Evolutionary conservation across 2,329 filamentous ascomycete species (phyloP).

Genomic region (Pyrenochaeta sp.): DNA sequence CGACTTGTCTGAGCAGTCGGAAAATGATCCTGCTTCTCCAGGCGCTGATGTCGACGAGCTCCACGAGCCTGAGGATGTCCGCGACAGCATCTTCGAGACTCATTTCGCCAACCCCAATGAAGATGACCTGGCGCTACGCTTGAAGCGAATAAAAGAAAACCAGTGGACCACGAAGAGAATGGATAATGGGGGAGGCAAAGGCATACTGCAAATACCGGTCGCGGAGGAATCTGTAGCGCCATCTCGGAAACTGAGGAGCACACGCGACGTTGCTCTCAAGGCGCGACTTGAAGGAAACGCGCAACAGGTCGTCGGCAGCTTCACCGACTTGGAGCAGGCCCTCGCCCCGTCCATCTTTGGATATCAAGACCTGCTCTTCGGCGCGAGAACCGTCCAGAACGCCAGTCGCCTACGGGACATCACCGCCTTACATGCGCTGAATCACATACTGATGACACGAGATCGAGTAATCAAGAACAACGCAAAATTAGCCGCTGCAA

Average conservation of each 20-base stretch:
- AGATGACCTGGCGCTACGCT: constrained; percentile 60
- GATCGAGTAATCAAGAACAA: constrained; percentile 95
- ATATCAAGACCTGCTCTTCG: constrained; percentile 82
- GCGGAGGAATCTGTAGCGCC: constrained; percentile 20
- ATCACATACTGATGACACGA: constrained; percentile 92
- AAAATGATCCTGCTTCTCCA: neutral
- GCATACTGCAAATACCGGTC: constrained; percentile 35
- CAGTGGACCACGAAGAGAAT: constrained; percentile 58
- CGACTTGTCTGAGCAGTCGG: neutral
- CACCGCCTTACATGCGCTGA: constrained; percentile 82
- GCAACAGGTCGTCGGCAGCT: constrained; percentile 49
- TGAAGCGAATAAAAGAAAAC: constrained; percentile 56
- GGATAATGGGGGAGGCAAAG: constrained; percentile 32
- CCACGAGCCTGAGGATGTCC: constrained; percentile 41
- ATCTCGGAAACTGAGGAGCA: constrained; percentile 30
- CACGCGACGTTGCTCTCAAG: constrained; percentile 43
- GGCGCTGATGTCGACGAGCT: constrained; percentile 2
- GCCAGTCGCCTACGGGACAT: constrained; percentile 73
- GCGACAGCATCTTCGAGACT: constrained; percentile 75
- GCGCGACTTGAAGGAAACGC: constrained; percentile 39
- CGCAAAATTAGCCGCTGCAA: constrained; percentile 73
- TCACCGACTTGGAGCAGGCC: constrained; percentile 69
- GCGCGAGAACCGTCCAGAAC: constrained; percentile 73
- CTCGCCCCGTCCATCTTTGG: constrained; percentile 78
- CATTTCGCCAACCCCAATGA: constrained; percentile 79